Conservation (phyloP, 2,329 filamentous ascomycete species). For the Plectosphaerella cucumerina region DNA sequence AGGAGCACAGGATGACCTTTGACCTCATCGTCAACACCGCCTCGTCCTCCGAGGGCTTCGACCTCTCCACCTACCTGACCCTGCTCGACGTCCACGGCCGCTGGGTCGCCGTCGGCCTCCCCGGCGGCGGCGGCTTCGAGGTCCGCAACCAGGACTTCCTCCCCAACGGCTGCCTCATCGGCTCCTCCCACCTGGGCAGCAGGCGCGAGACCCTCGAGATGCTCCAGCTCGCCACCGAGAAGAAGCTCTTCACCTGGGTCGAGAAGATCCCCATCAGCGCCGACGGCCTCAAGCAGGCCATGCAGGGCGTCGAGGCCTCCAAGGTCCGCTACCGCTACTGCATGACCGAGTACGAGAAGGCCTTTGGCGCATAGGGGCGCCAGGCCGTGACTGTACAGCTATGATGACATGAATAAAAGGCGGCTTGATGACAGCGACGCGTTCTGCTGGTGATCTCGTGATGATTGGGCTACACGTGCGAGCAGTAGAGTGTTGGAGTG, state of each 20-base stretch:
- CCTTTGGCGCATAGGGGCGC: constrained; percentile 48
- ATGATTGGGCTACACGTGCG: too few relatives aligned
- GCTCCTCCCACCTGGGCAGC: constrained; percentile 66
- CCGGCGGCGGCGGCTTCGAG: constrained; percentile 67
- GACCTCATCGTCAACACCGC: constrained; percentile 76
- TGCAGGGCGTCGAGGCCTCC: constrained; percentile 65
- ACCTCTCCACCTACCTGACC: constrained; percentile 67
- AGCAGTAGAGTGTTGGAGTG: background rate
- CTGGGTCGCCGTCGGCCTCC: constrained; percentile 77
- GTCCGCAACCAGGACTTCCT: constrained; percentile 73
- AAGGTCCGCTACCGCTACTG: constrained; percentile 74
- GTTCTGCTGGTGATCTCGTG: background rate
- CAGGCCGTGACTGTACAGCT: background rate
- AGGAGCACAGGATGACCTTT: constrained; percentile 57
- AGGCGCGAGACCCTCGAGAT: constrained; percentile 67
- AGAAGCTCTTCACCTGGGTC: constrained; percentile 66
- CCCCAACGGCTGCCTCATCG: constrained; percentile 69
- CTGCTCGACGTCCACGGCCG: constrained; percentile 77
- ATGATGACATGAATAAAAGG: constrained; percentile 2
- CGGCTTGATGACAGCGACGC: background rate
- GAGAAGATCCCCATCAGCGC: constrained; percentile 71
- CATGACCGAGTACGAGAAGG: constrained; percentile 66
- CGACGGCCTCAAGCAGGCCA: constrained; percentile 64
- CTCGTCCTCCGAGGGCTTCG: constrained; percentile 63
- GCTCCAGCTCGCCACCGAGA: constrained; percentile 66